Evolutionary conservation across 208 protist species (phyloP).

Genomic region (Trypanosoma lewisi): DNA sequence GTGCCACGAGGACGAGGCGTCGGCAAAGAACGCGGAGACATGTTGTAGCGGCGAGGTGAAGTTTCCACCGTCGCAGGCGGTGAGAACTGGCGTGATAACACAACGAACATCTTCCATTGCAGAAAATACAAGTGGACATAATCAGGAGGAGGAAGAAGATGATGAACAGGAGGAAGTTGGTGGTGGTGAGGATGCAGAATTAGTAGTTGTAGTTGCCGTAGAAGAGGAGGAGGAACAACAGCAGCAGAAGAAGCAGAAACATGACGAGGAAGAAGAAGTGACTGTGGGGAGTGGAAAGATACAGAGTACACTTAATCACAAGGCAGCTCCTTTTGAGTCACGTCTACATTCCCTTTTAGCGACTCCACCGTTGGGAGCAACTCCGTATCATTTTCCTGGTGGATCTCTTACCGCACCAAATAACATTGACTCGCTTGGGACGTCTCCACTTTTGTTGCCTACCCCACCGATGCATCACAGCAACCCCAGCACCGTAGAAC

Average conservation of each 20-base stretch:
- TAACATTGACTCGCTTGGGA: not conserved
- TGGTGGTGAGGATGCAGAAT: too few species aligned
- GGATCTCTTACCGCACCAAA: not conserved
- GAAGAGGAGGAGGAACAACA: not conserved
- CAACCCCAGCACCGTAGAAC: constrained; percentile 4
- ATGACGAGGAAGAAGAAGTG: not conserved
- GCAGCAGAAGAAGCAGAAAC: not conserved
- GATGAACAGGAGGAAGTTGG: not conserved
- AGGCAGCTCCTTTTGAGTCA: constrained; percentile 17
- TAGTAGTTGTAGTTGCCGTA: too few species aligned
- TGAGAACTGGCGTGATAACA: not conserved
- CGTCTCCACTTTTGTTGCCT: not conserved
- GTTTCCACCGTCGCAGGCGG: constrained; percentile 11
- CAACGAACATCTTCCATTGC: not conserved
- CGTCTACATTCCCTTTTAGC: not conserved
- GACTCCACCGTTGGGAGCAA: constrained; percentile 4
- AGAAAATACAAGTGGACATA: not conserved
- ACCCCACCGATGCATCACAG: not conserved
- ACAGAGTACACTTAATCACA: constrained; percentile 10
- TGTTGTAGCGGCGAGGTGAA: not conserved
- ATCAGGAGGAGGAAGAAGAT: not conserved
- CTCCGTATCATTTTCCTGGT: constrained; percentile 2
- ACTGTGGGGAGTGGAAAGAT: not conserved
- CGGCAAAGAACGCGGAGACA: not conserved
- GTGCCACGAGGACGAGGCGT: constrained; percentile 18